Evolutionary conservation across 1,284 basidiomycete genomes (phyloP), one percentile per base, ranked within the genome.

Genomic region (Rhodotorula sp.): DNA sequence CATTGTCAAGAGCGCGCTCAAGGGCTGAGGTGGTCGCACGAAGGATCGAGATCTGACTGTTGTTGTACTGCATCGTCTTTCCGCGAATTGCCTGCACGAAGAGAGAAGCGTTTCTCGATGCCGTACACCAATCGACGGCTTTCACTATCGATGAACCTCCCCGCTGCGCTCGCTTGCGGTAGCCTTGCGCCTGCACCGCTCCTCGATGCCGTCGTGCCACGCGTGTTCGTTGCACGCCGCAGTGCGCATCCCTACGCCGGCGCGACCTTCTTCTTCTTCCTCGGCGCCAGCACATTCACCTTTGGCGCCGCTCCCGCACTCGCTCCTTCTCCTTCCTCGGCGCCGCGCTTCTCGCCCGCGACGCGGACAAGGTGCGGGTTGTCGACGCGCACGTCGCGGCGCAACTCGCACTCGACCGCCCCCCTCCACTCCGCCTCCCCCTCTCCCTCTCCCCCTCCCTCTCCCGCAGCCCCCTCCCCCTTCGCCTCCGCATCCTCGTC

Each of bases 211-310:
- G n/a, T 13, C 52, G 12, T 4, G 4, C 25, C 27, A 25, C 8
- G 25, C 7, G 34, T 5, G 3, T 34, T 34, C 23, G 25, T 52
- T 9, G 50, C 50, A 49, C 13, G 48, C 48, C 16, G 21, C 16
- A 49, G 21, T 52, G 50, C 50, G 50, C 25, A 1, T 23, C 41
- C 13, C 23, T 12, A n/a, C 16, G 55, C 34, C 16, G 55, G 46
- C n/a, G 42, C 42, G 17, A 42, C 34, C 58, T 70, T 73, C 70
- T 77, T 74, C 68, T 75, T 78, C 67, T 78, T 78, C 67, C 76
- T 65, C 44, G 75, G 74, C 52, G 72, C 73, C 25, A 78, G 62
- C 45, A 72, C 68, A 54, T 77, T 78, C 13, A 77, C 70, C 27
- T 54, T 60, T 19, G 58, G 49, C 53, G 63, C 70, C 41, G 63